Evolutionary conservation across 1,284 basidiomycete species (phyloP), one percentile per base, ranked within the genome.

Genomic region (Rugiboletus extremiorientalis): DNA sequence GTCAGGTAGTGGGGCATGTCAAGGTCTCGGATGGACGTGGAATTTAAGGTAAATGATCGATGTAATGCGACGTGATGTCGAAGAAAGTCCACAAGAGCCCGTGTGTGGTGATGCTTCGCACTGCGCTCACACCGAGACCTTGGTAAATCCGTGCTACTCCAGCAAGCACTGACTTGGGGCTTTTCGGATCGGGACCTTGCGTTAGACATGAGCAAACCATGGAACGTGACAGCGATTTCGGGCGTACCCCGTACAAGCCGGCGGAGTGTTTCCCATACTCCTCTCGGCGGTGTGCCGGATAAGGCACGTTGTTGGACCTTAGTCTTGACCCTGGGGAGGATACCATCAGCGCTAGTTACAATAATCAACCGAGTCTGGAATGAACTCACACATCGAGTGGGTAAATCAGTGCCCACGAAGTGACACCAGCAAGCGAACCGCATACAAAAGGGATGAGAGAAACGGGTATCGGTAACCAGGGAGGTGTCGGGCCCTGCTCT

Each of bases 231-330:
- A 37, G 2, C 27, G 7, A 27, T 38, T 40, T 57, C 44, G 36
- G 45, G 30, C 73, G 48, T 68, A 89, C 89, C 89, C 75, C 89
- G 80, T 56, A 94, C 79, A 45, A 96, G 80, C 31, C 91, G 84
- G 61, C 77, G 77, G 53, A 95, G 79, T 9, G 94, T 94, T 72
- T 90, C 86, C 68, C 77, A 80, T 20, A 88, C 79, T 41, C 86
- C 82, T 58, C 87, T 83, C 61, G 85, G 82, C 45, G 78, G 80
- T 61, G 88, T 84, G 44, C 89, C 89, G 6, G 92, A 89, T 36
- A 97, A 78, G 16, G 92, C 87, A 52, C 94, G 86, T 67, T 95
- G 89, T 70, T 97, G 94, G 36, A 96, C 82, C 70, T 95, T 94
- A 0, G 94, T 96, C 77, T 97, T 97, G 55, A 96, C 91, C 52